Evolutionary conservation across 2,329 filamentous ascomycete genomes (phyloP), one percentile per base, ranked within the genome.

Genomic region (Clarireedia sp.): DNA sequence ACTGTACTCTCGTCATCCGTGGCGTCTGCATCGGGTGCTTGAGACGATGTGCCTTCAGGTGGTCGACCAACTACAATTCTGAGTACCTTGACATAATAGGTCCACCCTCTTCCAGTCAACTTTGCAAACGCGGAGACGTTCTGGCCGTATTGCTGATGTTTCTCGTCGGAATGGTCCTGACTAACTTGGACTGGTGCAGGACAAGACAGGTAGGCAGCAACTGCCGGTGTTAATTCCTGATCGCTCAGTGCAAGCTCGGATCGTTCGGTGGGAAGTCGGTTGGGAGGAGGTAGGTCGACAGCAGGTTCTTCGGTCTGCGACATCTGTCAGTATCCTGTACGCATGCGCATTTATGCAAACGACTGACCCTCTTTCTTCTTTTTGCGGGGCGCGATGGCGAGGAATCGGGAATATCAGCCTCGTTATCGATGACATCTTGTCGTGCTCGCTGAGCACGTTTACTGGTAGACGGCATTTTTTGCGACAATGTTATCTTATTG

Each of bases 71-170:
- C 90, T 62, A 87, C 84, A 66, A 90, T 81, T 52, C 78, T 77
- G n/a, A 89, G 77, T 59, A 85, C 83, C 59, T 85, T 87, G 58
- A 92, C 83, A 67, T 90, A 92, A 70, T 86, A 94, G 9, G 88
- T 90, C 89, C 89, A 94, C 67, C 89, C 86, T 61, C 83, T 81
- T 16, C 87, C 89, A 19, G 87, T 83, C 58, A 94, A 85, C 73
- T 92, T 92, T 55, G 88, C 89, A 69, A 89, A 94, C 37, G 89
- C 89, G 65, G 83, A 78, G 59, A 87, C 82, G 19, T 41, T 83
- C 78, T 41, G 76, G 76, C 59, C 64, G 67, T 53, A 81, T 79
- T 54, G 76, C 74, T 64, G 83, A 80, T 67, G 82, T 54, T 83
- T 80, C 45, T 77, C 72, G 67, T 87, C 87, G 54, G 82, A 74